Percentiles rank a stretch among this genome's conserved stretches.
phyloP scores from a whole-genome alignment of 2,329 filamentous ascomycete species.

The Botrytis porri region DNA sequence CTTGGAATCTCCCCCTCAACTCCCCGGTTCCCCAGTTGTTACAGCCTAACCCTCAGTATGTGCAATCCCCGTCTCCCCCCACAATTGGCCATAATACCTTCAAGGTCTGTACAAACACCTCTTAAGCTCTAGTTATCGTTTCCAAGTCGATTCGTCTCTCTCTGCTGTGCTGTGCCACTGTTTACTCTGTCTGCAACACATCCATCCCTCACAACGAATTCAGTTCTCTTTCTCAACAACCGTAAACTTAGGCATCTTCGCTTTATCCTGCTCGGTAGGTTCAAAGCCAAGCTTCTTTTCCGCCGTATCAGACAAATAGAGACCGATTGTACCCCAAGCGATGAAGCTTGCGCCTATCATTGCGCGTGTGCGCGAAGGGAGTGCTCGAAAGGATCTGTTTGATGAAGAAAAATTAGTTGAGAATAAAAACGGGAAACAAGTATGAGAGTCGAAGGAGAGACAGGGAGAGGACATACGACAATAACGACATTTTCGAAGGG shows the following conservation, averaged over 20 bases:
- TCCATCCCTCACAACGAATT: not conserved
- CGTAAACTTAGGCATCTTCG: conserved; percentile 64
- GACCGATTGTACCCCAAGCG: conserved; percentile 69
- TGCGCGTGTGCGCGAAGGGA: conserved; percentile 67
- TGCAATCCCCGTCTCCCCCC: not conserved
- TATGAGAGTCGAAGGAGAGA: not conserved
- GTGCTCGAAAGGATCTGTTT: conserved; percentile 56
- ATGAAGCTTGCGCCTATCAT: conserved; percentile 72
- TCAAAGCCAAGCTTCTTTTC: conserved; percentile 72
- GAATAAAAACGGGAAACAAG: not conserved
- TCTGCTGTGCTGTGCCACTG: not conserved
- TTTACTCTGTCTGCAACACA: not conserved
- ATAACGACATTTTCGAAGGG: conserved; percentile 6
- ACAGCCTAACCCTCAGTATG: not conserved
- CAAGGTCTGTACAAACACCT: not conserved
- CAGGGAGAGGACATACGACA: not conserved
- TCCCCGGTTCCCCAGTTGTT: not conserved
- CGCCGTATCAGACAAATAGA: conserved; percentile 69
- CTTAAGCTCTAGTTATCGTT: not conserved
- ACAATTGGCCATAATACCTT: not conserved
- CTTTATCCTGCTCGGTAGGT: conserved; percentile 70
- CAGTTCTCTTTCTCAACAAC: conserved; percentile 50
- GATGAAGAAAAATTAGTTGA: not conserved
- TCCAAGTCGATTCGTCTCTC: not conserved
- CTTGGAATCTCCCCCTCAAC: not conserved